A percentile compares a stretch with the other conserved stretches of the same genome.
phyloP scores from a whole-genome alignment of 129 eudicot species.

The Dittrichia graveolens region DNA sequence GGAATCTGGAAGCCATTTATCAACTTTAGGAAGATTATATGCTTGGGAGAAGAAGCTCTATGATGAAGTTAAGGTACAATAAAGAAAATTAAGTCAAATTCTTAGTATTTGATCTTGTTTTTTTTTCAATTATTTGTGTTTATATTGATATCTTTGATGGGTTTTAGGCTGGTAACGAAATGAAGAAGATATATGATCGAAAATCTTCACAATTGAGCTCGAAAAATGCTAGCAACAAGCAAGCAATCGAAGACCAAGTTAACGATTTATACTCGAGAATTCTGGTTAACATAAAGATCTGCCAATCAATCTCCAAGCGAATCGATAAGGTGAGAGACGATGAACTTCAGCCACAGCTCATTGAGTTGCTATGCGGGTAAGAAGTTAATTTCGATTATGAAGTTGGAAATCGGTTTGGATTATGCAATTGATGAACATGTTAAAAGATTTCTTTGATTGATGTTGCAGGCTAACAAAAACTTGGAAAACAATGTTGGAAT shows the following conservation, averaged over 20 bases:
- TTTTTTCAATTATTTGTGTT: not conserved
- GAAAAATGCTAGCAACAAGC: constrained; percentile 28
- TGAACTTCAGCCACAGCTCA: constrained; percentile 56
- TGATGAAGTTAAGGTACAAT: constrained; percentile 56
- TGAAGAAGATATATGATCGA: constrained; percentile 45
- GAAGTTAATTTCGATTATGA: not conserved
- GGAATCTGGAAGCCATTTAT: constrained; percentile 70
- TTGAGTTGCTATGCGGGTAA: constrained; percentile 61
- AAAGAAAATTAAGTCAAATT: not conserved
- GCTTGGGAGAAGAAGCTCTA: constrained; percentile 74
- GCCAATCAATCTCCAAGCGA: constrained; percentile 52
- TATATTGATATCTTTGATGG: not conserved
- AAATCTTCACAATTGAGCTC: constrained; percentile 43
- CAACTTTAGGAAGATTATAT: constrained; percentile 52
- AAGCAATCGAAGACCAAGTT: constrained; percentile 38
- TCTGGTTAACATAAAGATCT: constrained; percentile 44
- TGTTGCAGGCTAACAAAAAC: constrained; percentile 49
- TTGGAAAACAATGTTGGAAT: constrained; percentile 59
- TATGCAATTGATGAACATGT: constrained; percentile 16
- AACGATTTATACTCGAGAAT: constrained; percentile 47
- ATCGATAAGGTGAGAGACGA: constrained; percentile 59
- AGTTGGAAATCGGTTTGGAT: constrained; percentile 4
- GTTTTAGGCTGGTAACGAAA: constrained; percentile 47
- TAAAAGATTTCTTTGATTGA: not conserved
- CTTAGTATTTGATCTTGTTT: not conserved